Evolutionary conservation across 371 early-diverging fungal genomes (phyloP).

Genomic region (Mortierella polycephala): DNA sequence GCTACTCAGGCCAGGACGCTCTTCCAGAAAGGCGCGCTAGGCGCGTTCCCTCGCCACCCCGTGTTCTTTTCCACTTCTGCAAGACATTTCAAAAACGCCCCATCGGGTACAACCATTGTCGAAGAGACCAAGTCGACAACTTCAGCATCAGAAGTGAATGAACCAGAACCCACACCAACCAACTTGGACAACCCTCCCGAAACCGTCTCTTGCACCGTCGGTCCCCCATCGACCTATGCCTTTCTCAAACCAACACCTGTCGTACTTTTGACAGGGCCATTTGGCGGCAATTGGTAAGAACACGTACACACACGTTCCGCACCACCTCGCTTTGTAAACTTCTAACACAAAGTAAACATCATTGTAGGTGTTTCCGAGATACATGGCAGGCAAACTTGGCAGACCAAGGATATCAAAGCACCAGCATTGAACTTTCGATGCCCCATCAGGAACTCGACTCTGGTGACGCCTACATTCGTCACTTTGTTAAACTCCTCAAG

Average conservation of each 20-base stretch:
- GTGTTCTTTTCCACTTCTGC: slow-evolving; percentile 33
- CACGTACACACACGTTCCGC: not conserved
- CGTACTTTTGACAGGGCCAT: slow-evolving; percentile 49
- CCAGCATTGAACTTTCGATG: slow-evolving; percentile 45
- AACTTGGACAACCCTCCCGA: slow-evolving; percentile 24
- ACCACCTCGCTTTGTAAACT: not conserved
- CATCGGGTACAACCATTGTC: not conserved
- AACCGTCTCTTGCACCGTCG: slow-evolving; percentile 27
- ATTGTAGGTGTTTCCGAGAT: slow-evolving; percentile 42
- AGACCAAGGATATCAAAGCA: slow-evolving; percentile 52
- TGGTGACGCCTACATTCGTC: slow-evolving; percentile 46
- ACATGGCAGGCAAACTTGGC: slow-evolving; percentile 49
- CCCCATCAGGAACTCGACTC: slow-evolving; percentile 25
- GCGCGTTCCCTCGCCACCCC: slow-evolving; percentile 27
- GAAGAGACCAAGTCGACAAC: not conserved
- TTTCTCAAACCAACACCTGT: slow-evolving; percentile 53
- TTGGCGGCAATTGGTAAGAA: slow-evolving; percentile 51
- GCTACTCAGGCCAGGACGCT: slow-evolving; percentile 10
- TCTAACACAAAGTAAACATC: not conserved
- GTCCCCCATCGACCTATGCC: slow-evolving; percentile 41
- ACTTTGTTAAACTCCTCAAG: slow-evolving; percentile 45
- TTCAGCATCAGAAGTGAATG: not conserved
- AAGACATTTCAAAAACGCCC: not conserved
- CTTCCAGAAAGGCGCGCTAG: not conserved
- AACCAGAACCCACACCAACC: slow-evolving; percentile 19